Evolutionary conservation across 768 basidiomycete species (phyloP), one percentile per base, ranked within the genome.

Genomic region (Chalciporus sphaerocephalus): DNA sequence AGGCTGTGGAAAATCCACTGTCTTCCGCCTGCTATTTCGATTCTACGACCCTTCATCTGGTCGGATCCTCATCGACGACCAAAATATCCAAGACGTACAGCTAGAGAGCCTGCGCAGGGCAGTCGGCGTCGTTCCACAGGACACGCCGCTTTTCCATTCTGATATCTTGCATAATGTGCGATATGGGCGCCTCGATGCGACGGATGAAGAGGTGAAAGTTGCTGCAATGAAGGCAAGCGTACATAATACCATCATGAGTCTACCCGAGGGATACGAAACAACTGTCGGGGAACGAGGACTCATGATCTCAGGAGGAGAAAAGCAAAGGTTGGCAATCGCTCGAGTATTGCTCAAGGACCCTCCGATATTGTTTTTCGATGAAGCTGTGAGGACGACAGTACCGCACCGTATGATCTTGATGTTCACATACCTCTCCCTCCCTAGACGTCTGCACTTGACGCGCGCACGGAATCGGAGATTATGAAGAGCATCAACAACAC

Each of bases 291-390:
- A 99, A 68, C 71, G 96, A 32, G 96, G 96, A 5, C 64, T 97
- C 61, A 99, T 99, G 96, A 91, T 99, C 38, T 94, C 91, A 28
- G 96, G 96, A 0, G 96, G 96, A 1, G 96, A 99, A 76, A 99
- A 99, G 68, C 96, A 99, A 72, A 69, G 96, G 40, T 67, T 99
- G 55, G 96, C 96, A 3, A 90, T 99, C 15, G 96, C 96, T 18
- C 73, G 96, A 20, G 83, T 94, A 25, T 67, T 99, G 56, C 67
- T 98, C 39, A 97, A 98, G 70, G 87, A 99, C 64, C 94, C 96
- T 0, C 85, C 87, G 11, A 97, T 98, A 56, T 59, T 98, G 57
- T 97, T 98, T 72, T 99, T 99, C 59, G 96, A 99, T 59, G 96
- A 99, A 67, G 96, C 96, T 32, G 93, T 93, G 55, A 59, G 90